Evolutionary conservation across 75 land plant species (phyloP), one percentile per base, ranked within the genome.

Genomic region (Isoetes taiwanensis): DNA sequence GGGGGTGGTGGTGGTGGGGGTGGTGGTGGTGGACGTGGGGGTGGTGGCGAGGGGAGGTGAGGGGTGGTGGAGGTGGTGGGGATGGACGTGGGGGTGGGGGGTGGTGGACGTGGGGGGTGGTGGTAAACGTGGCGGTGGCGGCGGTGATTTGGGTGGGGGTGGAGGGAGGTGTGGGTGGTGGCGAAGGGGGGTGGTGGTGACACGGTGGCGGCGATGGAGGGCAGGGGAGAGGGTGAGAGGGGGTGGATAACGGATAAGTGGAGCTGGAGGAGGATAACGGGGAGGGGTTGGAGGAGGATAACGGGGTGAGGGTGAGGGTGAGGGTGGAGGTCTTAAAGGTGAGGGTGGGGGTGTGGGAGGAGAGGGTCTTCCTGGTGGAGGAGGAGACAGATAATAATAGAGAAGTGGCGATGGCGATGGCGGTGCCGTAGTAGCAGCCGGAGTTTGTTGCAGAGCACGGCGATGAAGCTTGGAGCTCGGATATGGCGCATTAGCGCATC

Each of bases 141-240:
- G 11, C 12, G 11, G 33, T 31, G n/a, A 52, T 43, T 30, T 59
- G 61, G 24, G 59, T 59, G 3, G 69, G 52, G 1, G 35, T 48
- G 2, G 62, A 4, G 28, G 46, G 19, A 26, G 43, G 39, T 1
- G 23, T 25, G 8, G 33, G n/a, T 3, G 71, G 56, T 52, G 61
- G 65, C 3, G 69, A 63, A 1, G 73, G 59, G 2, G 56, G 28
- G 1, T 67, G 63, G n/a, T 67, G 23, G 27, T 60, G 50, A 21
- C 73, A 59, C 2, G 34, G 21, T 0, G 61, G 72, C 0, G 78
- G 34, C 4, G 82, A 71, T 28, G 73, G 27, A 2, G 72, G 37
- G 1, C 79, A 69, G 32, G 56, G 64, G 25, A 69, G 74, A 8
- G 78, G 73, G 1, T 25, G 12, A 40, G 81, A 74, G 30, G 43